Conservation (phyloP, 2,329 filamentous ascomycete species). For the Monosporascus cannonballus region DNA sequence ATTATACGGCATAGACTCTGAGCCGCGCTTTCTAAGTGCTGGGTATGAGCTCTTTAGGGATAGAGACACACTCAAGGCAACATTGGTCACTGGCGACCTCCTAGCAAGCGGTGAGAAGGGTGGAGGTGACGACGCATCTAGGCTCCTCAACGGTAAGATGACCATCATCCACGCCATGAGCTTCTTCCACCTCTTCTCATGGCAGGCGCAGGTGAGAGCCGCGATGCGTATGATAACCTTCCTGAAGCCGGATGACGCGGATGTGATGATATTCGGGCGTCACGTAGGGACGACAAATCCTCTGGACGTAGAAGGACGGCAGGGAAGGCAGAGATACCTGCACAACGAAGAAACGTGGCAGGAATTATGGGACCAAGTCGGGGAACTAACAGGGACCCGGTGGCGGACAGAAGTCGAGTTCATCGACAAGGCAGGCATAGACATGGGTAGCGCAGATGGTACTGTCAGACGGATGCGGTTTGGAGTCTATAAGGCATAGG, state of each 20-base stretch:
- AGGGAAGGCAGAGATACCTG: conserved; percentile 31
- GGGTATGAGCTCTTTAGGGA: conserved; percentile 62
- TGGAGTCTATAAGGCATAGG: conserved; percentile 17
- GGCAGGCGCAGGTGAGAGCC: conserved; percentile 39
- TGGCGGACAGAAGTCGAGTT: conserved; percentile 42
- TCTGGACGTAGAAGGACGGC: conserved; percentile 15
- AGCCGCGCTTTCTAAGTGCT: conserved; percentile 45
- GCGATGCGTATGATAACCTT: conserved; percentile 39
- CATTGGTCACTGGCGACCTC: conserved; percentile 47
- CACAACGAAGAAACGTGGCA: conserved; percentile 46
- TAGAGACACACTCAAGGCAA: conserved; percentile 35
- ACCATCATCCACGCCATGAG: conserved; percentile 43
- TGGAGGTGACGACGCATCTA: conserved; percentile 22
- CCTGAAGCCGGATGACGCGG: conserved; percentile 35
- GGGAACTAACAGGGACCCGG: conserved; percentile 38
- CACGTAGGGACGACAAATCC: conserved; percentile 39
- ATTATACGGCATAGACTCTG: conserved; percentile 45
- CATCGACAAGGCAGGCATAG: conserved; percentile 11
- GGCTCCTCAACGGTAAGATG: conserved; percentile 31
- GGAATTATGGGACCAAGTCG: conserved; percentile 48
- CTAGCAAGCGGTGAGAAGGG: conserved; percentile 16
- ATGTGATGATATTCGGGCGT: conserved; percentile 44
- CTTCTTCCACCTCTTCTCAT: conserved; percentile 46
- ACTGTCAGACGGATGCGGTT: conserved; percentile 19
- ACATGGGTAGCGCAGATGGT: conserved; percentile 9